A percentile compares a stretch with the other conserved stretches of the same genome.
These are phyloP conservation scores for Candida golubevii DNA, from an alignment of 805 yeast genomes.

Conservation along the genomic window DNA sequence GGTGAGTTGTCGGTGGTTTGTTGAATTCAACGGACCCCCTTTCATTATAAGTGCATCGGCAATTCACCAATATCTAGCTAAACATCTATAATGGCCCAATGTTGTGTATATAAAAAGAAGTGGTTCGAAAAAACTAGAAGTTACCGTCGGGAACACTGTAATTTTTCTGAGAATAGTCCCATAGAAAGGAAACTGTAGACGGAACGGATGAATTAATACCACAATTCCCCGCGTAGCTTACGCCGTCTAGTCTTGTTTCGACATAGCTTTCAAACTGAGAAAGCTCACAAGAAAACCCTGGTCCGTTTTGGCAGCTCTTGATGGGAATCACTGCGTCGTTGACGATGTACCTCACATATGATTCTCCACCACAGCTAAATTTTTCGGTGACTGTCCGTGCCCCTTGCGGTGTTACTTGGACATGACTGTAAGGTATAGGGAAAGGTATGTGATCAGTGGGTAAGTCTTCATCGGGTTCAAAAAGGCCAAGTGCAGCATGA, in stretches of 20 bases:
- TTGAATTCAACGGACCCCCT: no score
- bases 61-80: no score
- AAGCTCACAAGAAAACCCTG: conserved; percentile 41
- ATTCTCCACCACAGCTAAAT: conserved; percentile 24
- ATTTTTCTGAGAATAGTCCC: conserved; percentile 32
- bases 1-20: no score
- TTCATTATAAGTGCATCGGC: no score
- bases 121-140: neutral
- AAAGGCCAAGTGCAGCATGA: conserved; percentile 60
- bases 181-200: conserved; percentile 32
- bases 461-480: conserved; percentile 39
- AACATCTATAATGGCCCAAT: no score
- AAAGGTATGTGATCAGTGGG: conserved; percentile 45
- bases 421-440: conserved; percentile 42
- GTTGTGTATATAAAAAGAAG: no score
- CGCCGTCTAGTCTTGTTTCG: conserved; percentile 23
- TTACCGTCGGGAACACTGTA: conserved; percentile 23
- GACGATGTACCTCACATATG: conserved; percentile 36
- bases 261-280: conserved; percentile 30
- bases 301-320: conserved; percentile 32
- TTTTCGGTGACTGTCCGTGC: conserved; percentile 38
- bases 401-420: conserved; percentile 37
- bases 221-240: conserved; percentile 27
- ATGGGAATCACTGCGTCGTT: conserved; percentile 40
- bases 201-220: conserved; percentile 20